Evolutionary conservation across 352 stramenopile genomes (phyloP), one percentile per base, ranked within the genome.

Genomic region (Thraustochytrium sp.): DNA sequence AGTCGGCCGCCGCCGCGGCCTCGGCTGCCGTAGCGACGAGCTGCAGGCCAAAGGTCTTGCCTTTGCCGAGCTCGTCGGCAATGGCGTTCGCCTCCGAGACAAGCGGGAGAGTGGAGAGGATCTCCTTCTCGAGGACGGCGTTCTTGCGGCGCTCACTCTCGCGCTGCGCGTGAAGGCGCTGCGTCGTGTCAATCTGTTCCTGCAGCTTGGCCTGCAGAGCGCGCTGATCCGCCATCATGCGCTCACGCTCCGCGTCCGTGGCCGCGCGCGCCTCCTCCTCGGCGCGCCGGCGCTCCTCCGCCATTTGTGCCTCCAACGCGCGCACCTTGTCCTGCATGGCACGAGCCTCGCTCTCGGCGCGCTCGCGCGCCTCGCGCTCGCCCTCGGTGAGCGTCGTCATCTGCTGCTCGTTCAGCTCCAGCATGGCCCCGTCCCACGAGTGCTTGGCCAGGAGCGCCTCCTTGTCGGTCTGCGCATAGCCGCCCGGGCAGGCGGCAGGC

Each of bases 61-160:
- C 76, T 49, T 91, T 92, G 38, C 92, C 87, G 0, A 96, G 85
- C 68, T 94, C 91, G 2, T 95, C 90, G 3, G 90, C 88, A 36
- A 94, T 94, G 18, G 91, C 92, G 82, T 95, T 95, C 29, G 91
- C 91, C 86, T 96, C 92, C 44, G 94, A 92, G 31, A 96, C 86
- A 0, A 95, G 83, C 1, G 91, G 91, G 40, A 96, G 93, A 0
- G 89, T 90, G 21, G 89, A 85, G 18, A 96, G 74, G 2, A 96
- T 75, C n/a, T 92, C 86, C 40, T 94, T 89, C 49, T 95, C 91
- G n/a, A 95, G 93, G 29, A 89, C 87, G 4, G 88, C 84, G 11
- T 90, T 87, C 72, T 96, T 90, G 1, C 89, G 29, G 29, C 90
- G 87, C 54, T 95, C 91, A 11, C 91, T 88, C 23, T 94, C 91